Evolutionary conservation across 73 alveolate species (phyloP), one percentile per base, ranked within the genome.

Genomic region (Stentor coeruleus): DNA sequence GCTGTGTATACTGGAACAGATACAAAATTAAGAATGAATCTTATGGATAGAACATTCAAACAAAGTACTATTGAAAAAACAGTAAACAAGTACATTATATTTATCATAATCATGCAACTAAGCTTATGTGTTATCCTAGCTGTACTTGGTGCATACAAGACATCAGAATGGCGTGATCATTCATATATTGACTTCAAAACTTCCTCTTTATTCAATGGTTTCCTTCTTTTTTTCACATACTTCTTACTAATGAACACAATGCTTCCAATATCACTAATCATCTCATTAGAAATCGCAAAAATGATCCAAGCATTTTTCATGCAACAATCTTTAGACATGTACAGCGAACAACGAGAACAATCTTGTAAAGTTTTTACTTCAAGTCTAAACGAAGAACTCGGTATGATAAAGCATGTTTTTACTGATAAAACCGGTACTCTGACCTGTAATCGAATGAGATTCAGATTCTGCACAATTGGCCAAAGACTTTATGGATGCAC

Each of bases 241-340:
- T 89, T 97, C 82, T 85, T 96, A 26, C 92, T 97, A 37, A 81
- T 96, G 75, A 97, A 97, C 88, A 97, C 99, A 33, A 77, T 97
- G 93, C 91, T 97, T 3, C 99, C 99, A 3, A 97, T 97, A 38
- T 96, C 99, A 41, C 94, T 97, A 59, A 89, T 96, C 3, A 93
- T 97, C 31, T 88, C 99, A 28, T 89, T 97, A 14, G 99, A 97
- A 86, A 79, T 97, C 59, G 98, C 94, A 31, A 97, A 97, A 88
- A 93, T 96, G 28, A 85, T 95, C 0, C 97, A 95, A 82, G 98
- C 97, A 14, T 72, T 81, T 39, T 91, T 93, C 85, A 97, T 97
- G 41, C 82, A 87, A 36, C 76, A 82, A 11, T 99, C 96, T 79
- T 86, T 59, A 30, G 92, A 91, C 49, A 86, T 97, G 91, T 92